Evolutionary conservation across 371 early-diverging fungal species (phyloP), one percentile per base, ranked within the genome.

Genomic region (Mucor ambiguus): DNA sequence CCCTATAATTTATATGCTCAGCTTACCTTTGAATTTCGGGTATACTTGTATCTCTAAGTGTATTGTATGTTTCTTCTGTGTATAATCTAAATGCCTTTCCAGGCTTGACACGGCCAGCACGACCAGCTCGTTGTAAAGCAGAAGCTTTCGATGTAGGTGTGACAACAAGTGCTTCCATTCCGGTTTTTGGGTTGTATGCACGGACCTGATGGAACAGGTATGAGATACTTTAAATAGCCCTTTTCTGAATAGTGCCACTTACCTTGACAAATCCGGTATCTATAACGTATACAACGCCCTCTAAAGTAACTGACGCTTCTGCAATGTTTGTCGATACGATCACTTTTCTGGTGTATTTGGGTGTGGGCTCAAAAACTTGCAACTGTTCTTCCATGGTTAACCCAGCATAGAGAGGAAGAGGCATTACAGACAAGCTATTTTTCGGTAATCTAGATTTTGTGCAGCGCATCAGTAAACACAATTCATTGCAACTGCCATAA

Each of bases 231-330:
- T 26, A 16, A 12, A n/a, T 18, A 18, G 18, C 29, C 10, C 55
- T 55, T 4, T 18, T 55, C 8, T 26, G 3, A 7, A 4, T 6
- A 48, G 37, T 8, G 22, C n/a, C 12, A 58, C 66, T 71, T 67
- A 88, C 87, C 78, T 98, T 97, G 61, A 91, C 92, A 76, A 82
- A 89, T 1, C 95, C 97, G 58, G 80, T 74, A 75, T 95, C 97
- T 61, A 96, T 83, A 4, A 95, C 95, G 71, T 93, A 95, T 6
- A 88, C 89, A 44, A 95, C 87, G 4, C 90, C 90, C 58, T 93
- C 92, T 41, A 96, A 87, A 0, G 97, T 95, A 4, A 96, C 79
- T 0, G 95, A 95, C 1, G 96, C 91, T 76, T 95, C 95, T 10
- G 91, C 90, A 61, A 90, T 89, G 54, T 89, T 90, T 5, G 91